Base-by-base conservation (phyloP, 768 basidiomycete species). In the Crepidotus variabilis region DNA sequence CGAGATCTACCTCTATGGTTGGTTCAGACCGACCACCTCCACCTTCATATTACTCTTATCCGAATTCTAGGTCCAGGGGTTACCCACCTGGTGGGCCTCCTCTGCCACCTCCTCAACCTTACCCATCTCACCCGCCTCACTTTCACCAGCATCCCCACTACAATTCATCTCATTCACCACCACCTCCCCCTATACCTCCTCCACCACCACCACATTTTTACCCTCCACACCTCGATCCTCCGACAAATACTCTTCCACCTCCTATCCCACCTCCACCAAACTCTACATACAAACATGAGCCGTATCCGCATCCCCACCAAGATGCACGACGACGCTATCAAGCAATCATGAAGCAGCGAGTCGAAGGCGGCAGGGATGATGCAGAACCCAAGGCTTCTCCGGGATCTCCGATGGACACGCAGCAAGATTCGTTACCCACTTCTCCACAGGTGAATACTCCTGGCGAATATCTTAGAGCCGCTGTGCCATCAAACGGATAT, bases 51-150 rank as follows among this genome's bases (percentile, higher is more conserved):
- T 47, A 47, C 11, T 45, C 32, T 28, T 47, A 47, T 14, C 43
- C 53, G 16, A 45, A 48, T 2, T 36, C 53, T 14, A 54, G 28
- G 8, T 2, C 45, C 18, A 54, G 32, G 28, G 43, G 10, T 3
- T 34, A 47, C 48, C n/a, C 18, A 14, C 43, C 50, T 22, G 24
- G 43, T 51, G 33, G 36, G 1, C 35, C 49, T 2, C 28, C 55
- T 21, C 50, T 50, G 22, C 55, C 55, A 43, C 56, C 28, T 11
- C 51, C 50, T n/a, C 36, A 35, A 23, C 24, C 55, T 28, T 34
- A 48, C 11, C 34, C 23, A 43, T 34, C 49, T 21, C 39, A 39
- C 20, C 51, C 52, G 5, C 34, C 47, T 1, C 47, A 47, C 32
- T 48, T 47, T 55, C 54, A 48, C 2, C 18, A 46, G 28, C 52